Evolutionary conservation across 176 grass and related monocot species (phyloP).

Genomic region (Coix lacrymajobi): DNA sequence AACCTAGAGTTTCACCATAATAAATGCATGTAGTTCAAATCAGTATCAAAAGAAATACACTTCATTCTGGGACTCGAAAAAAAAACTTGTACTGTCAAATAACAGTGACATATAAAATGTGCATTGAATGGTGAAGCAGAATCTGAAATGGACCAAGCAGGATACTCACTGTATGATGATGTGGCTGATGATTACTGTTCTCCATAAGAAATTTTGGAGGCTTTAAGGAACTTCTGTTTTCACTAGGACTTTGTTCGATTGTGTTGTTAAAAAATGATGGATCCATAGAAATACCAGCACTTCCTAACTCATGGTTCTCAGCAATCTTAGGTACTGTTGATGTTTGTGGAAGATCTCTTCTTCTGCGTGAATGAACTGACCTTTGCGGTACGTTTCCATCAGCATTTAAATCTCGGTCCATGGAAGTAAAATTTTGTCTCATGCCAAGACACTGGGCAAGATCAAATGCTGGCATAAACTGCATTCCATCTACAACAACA

Average conservation of each 20-base stretch:
- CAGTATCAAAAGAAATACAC: slow-evolving; percentile 28
- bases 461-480: slow-evolving; percentile 56
- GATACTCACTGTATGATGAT: slow-evolving; percentile 32
- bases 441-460: slow-evolving; percentile 48
- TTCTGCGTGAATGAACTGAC: slow-evolving; percentile 36
- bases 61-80: not conserved
- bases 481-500: slow-evolving; percentile 59
- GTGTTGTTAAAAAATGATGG: slow-evolving; percentile 49
- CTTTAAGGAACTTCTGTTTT: slow-evolving; percentile 30
- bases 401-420: slow-evolving; percentile 41
- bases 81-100: slow-evolving; percentile 5
- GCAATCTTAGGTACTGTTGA: slow-evolving; percentile 47
- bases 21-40: slow-evolving; percentile 28
- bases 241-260: slow-evolving; percentile 41
- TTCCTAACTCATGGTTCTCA: slow-evolving; percentile 60
- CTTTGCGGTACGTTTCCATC: slow-evolving; percentile 57
- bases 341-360: slow-evolving; percentile 65
- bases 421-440: slow-evolving; percentile 55
- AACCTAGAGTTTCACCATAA: slow-evolving; percentile 52
- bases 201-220: slow-evolving; percentile 50
- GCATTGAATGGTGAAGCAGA: slow-evolving; percentile 3
- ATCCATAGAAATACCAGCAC: slow-evolving; percentile 51
- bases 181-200: slow-evolving; percentile 25
- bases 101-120: slow-evolving; percentile 10
- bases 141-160: slow-evolving; percentile 21